phyloP scores from a whole-genome alignment of 31 red algal species.

The Odonthalia washingtoniensis region DNA sequence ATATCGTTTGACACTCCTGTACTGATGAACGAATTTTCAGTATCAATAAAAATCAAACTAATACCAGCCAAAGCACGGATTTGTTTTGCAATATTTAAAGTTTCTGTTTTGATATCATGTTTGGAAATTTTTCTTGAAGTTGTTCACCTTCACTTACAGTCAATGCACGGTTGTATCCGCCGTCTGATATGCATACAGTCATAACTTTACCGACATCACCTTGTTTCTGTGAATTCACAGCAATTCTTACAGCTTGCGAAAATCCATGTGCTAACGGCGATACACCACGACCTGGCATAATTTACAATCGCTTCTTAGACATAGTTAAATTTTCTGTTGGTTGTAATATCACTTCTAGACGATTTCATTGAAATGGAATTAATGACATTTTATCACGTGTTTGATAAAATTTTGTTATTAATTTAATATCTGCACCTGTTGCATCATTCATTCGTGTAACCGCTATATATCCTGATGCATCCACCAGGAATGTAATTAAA shows the following conservation, averaged over 20 bases:
- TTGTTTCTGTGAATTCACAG: slow-evolving; percentile 79
- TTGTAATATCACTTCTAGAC: slow-evolving; percentile 85
- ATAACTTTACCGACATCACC: slow-evolving; percentile 91
- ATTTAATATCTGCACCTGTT: slow-evolving; percentile 91
- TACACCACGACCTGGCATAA: slow-evolving; percentile 93
- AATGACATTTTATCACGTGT: slow-evolving; percentile 88
- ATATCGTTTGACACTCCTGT: slow-evolving; percentile 93
- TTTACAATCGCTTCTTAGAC: slow-evolving; percentile 91
- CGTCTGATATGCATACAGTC: slow-evolving; percentile 90
- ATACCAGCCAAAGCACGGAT: slow-evolving; percentile 77
- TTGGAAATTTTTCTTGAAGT: slow-evolving; percentile 81
- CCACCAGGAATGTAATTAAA: slow-evolving; percentile 90
- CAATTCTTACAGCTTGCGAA: slow-evolving; percentile 68
- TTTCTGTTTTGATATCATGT: slow-evolving; percentile 90
- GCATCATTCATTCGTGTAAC: slow-evolving; percentile 96
- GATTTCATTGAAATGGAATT: slow-evolving; percentile 94
- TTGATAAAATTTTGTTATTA: slow-evolving; percentile 92
- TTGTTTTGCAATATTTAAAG: slow-evolving; percentile 78
- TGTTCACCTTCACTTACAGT: slow-evolving; percentile 71
- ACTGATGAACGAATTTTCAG: slow-evolving; percentile 94
- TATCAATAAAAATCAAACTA: slow-evolving; percentile 87
- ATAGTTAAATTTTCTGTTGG: slow-evolving; percentile 92
- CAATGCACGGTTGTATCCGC: slow-evolving; percentile 89
- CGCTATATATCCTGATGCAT: slow-evolving; percentile 97
- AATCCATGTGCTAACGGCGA: slow-evolving; percentile 94